These are phyloP conservation scores for Nakazawaea ernobii DNA, from an alignment of 805 yeast genomes.

Conservation along the genomic window DNA sequence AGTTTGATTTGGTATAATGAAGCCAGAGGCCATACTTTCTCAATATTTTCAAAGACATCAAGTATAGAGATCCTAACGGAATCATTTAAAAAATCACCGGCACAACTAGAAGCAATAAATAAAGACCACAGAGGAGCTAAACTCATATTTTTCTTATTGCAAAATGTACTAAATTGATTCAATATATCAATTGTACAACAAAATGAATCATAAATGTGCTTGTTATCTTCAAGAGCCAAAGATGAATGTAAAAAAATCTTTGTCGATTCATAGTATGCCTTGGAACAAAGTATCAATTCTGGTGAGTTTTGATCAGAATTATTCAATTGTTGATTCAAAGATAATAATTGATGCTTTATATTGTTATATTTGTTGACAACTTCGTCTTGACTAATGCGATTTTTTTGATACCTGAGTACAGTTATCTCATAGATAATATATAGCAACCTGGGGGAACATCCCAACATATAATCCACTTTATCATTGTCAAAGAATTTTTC, in stretches of 20 bases:
- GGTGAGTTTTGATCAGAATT: conserved; percentile 4
- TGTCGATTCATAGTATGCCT: conserved; percentile 16
- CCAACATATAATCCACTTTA: conserved; percentile 26
- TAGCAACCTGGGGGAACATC: conserved; percentile 27
- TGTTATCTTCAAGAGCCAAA: conserved; percentile 6
- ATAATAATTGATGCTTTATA: conserved; percentile 13
- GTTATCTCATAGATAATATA: conserved; percentile 19
- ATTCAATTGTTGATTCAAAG: conserved; percentile 11
- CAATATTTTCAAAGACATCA: conserved; percentile 16
- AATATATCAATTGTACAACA: conserved; percentile 9
- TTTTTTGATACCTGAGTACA: conserved; percentile 13
- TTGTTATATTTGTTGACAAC: not conserved
- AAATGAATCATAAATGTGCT: conserved; percentile 8
- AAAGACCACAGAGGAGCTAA: conserved; percentile 29
- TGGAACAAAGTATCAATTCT: conserved; percentile 16
- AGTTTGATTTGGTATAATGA: conserved; percentile 17
- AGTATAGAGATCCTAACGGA: conserved; percentile 16
- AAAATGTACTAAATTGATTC: conserved; percentile 4
- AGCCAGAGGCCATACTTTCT: conserved; percentile 23
- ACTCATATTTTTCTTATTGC: not conserved
- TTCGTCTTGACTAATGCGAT: conserved; percentile 1
- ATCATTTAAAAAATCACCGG: conserved; percentile 13
- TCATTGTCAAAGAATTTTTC: conserved; percentile 19
- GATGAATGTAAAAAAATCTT: conserved; percentile 16
- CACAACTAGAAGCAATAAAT: conserved; percentile 18